Percentiles rank a stretch among this genome's conserved stretches.
Evolutionary conservation across 176 grass and related monocot species (phyloP).

Genomic region (Musa schizocarpa): DNA sequence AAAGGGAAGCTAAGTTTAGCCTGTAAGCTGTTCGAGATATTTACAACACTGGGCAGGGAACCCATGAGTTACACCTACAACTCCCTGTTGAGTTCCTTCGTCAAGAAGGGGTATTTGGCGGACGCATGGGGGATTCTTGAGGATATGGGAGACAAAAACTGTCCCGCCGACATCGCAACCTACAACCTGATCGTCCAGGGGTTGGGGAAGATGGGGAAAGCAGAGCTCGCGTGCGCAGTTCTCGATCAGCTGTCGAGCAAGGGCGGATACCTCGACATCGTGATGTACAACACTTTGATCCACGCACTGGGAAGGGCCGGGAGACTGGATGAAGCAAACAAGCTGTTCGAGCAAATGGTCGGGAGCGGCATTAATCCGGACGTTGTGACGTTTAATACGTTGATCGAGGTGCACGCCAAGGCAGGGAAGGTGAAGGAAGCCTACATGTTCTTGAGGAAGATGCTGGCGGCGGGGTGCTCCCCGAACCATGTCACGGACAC

Average conservation of each 20-base stretch:
- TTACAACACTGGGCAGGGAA: constrained; percentile 41
- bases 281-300: constrained; percentile 96
- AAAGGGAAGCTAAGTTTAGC: constrained; percentile 83
- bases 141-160: constrained; percentile 60
- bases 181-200: constrained; percentile 90
- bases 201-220: constrained; percentile 66
- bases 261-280: constrained; percentile 78
- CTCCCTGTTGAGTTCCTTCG: constrained; percentile 78
- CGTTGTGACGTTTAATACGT: constrained; percentile 87
- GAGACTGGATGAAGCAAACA: constrained; percentile 55
- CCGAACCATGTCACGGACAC: constrained; percentile 84
- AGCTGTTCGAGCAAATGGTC: constrained; percentile 61
- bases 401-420: constrained; percentile 90
- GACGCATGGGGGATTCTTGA: constrained; percentile 77
- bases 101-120: constrained; percentile 88
- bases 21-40: constrained; percentile 92
- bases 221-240: constrained; percentile 58
- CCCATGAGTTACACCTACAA: constrained; percentile 85
- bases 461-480: constrained; percentile 66
- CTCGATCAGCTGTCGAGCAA: constrained; percentile 58
- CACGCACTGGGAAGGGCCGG: constrained; percentile 68
- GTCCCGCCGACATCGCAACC: constrained; percentile 72
- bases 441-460: constrained; percentile 77
- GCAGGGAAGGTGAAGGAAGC: constrained; percentile 74
- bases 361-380: constrained; percentile 69